Evolutionary conservation across 371 early-diverging fungal species (phyloP).

Genomic region (Syncephalis plumigaleata): DNA sequence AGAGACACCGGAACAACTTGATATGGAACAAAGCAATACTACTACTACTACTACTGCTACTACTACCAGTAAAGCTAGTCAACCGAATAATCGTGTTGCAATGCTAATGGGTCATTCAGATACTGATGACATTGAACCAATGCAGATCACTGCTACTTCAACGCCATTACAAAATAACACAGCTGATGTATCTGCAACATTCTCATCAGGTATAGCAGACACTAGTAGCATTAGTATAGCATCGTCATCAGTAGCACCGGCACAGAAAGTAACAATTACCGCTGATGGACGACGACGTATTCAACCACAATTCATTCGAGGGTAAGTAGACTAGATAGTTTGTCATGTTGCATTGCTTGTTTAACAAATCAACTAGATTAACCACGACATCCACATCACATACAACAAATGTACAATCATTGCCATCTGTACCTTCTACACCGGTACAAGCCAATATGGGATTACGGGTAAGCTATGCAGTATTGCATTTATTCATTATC

Average conservation of each 20-base stretch:
- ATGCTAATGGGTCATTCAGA: slow-evolving; percentile 20
- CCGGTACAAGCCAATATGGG: background rate
- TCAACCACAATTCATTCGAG: slow-evolving; percentile 25
- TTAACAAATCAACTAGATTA: slow-evolving; percentile 1
- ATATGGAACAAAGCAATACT: slow-evolving; percentile 39
- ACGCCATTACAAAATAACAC: slow-evolving; percentile 2
- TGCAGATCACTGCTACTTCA: background rate
- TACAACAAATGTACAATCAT: too few species aligned
- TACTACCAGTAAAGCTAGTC: slow-evolving; percentile 13
- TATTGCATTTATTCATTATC: background rate
- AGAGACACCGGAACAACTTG: slow-evolving; percentile 43
- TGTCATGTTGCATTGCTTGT: background rate
- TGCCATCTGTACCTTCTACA: background rate
- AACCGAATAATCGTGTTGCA: slow-evolving; percentile 18
- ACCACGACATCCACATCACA: too few species aligned
- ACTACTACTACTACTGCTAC: too few species aligned
- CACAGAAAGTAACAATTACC: slow-evolving; percentile 44
- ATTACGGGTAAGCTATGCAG: background rate
- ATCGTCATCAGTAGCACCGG: slow-evolving; percentile 4
- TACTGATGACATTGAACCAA: background rate
- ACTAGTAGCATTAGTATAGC: background rate
- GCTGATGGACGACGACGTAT: slow-evolving; percentile 69
- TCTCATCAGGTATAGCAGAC: background rate
- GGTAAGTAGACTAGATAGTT: slow-evolving; percentile 2
- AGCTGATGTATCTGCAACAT: slow-evolving; percentile 1